A percentile compares a stretch with the other conserved stretches of the same genome.
Evolutionary conservation across 1,284 basidiomycete species (phyloP).

Genomic region (Trichosporon faecale): DNA sequence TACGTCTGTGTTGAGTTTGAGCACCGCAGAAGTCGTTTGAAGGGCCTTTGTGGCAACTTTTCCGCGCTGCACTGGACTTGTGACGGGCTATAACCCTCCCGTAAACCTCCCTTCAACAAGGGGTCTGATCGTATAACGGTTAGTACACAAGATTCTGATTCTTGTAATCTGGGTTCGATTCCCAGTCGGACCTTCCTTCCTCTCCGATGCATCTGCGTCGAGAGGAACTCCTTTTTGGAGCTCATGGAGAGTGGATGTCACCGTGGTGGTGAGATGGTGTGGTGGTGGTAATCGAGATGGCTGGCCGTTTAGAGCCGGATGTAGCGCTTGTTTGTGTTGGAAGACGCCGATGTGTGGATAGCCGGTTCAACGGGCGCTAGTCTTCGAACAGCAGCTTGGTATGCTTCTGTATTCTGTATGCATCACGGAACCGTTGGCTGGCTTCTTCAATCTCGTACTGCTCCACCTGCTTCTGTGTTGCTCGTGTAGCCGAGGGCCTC

Average conservation of each 20-base stretch:
- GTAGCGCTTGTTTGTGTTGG: neutral
- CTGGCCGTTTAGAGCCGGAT: neutral
- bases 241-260: neutral
- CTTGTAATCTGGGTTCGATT: constrained; percentile 4
- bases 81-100: neutral
- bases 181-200: neutral
- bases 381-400: too few species aligned
- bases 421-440: too few species aligned
- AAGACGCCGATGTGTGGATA: neutral
- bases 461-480: too few species aligned
- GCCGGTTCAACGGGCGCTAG: too few species aligned
- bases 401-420: too few species aligned
- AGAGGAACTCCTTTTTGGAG: neutral
- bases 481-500: too few species aligned
- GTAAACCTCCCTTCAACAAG: neutral
- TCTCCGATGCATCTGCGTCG: neutral
- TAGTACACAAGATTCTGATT: constrained; percentile 4
- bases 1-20: too few species aligned
- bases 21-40: neutral
- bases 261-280: neutral
- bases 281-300: neutral
- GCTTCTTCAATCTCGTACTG: too few species aligned
- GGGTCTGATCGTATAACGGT: constrained; percentile 1
- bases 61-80: too few species aligned
- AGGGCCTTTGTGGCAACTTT: neutral